phyloP scores from a whole-genome alignment of 208 protist genomes.

The Trypanosoma melophagium region DNA sequence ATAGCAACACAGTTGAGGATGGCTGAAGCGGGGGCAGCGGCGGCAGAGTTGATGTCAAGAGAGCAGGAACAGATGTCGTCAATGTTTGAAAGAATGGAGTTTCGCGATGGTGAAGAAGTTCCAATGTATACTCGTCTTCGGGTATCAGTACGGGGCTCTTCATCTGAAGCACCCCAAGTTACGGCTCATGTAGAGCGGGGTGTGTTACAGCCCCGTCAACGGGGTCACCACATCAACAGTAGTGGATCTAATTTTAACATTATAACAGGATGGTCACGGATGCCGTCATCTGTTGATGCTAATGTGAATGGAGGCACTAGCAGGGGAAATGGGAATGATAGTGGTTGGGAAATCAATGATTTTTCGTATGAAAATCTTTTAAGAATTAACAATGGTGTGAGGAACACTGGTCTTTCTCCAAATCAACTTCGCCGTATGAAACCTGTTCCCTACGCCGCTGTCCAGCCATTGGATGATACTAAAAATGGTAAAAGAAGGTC shows the following conservation, averaged over 20 bases:
- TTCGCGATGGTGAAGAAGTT: background rate
- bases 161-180: constrained; percentile 4
- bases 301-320: background rate
- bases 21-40: background rate
- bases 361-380: constrained; percentile 46
- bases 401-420: constrained; percentile 24
- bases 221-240: constrained; percentile 3
- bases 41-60: background rate
- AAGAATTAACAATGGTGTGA: constrained; percentile 22
- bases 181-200: background rate
- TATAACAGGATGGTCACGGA: constrained; percentile 6
- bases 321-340: background rate
- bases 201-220: background rate
- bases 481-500: background rate
- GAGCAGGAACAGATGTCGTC: too few species aligned
- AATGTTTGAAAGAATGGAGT: too few species aligned
- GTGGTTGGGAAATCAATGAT: constrained; percentile 36
- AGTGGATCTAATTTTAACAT: constrained; percentile 20
- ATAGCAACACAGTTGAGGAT: background rate
- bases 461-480: background rate
- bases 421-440: constrained; percentile 31
- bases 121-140: constrained; percentile 2
- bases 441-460: constrained; percentile 1
- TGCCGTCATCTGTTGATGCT: background rate
- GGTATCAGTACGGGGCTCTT: background rate